phyloP scores from a whole-genome alignment of 331 rosid genomes.

The Quercus tomentella region DNA sequence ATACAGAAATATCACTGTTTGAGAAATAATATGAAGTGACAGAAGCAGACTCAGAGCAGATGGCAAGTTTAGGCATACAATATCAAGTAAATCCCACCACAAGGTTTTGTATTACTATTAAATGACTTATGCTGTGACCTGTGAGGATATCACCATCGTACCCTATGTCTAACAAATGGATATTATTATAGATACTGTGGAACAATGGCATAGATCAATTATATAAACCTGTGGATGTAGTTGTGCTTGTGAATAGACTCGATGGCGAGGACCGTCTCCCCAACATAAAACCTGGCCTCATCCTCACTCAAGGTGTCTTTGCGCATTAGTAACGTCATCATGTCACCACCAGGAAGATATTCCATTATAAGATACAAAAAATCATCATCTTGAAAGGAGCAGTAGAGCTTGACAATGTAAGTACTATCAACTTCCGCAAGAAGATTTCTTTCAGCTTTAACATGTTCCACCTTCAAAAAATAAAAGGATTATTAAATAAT shows the following conservation, averaged over 20 bases:
- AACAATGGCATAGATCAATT: not conserved
- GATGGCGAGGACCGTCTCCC: constrained; percentile 89
- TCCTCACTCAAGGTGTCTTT: constrained; percentile 91
- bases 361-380: constrained; percentile 94
- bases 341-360: constrained; percentile 98
- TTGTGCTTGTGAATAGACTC: constrained; percentile 98
- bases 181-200: constrained; percentile 45
- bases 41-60: not conserved
- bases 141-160: not conserved
- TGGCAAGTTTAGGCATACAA: not conserved
- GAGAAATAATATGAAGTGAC: not conserved
- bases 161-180: not conserved
- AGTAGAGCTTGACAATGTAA: constrained; percentile 90
- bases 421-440: constrained; percentile 98
- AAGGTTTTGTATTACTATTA: not conserved
- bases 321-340: constrained; percentile 98
- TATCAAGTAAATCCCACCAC: not conserved
- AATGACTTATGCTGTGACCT: not conserved
- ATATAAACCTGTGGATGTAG: constrained; percentile 78
- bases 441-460: constrained; percentile 96
- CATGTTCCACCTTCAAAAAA: constrained; percentile 87
- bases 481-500: not conserved
- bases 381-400: constrained; percentile 94
- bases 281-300: constrained; percentile 93
- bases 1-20: not conserved